Evolutionary conservation across 768 basidiomycete genomes (phyloP), one percentile per base, ranked within the genome.

Genomic region (Russula compacta): DNA sequence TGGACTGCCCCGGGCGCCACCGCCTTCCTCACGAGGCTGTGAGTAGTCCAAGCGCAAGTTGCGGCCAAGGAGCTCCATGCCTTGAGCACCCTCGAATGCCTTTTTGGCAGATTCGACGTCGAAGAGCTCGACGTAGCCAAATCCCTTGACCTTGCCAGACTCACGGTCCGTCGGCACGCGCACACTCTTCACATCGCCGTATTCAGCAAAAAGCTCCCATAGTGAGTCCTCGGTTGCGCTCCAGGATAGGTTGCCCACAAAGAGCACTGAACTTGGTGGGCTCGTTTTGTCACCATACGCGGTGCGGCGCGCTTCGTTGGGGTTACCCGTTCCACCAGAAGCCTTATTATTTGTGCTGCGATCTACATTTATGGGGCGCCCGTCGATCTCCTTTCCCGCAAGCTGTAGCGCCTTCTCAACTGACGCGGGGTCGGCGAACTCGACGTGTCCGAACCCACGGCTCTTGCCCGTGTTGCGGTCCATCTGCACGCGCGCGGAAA

Each of bases 51-150:
- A 73, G 56, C 95, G 81, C 63, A 95, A 77, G 33, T 74, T 67
- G 54, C 97, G 83, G 6, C 95, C 95, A 36, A 85, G 89, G 53
- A 97, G 79, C 61, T 94, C 90, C 59, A 77, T 73, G 36, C 91
- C 89, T 43, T 81, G 79, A 32, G 82, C 78, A 4, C 80, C 83
- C 67, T 81, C 83, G 62, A 84, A 82, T 3, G 95, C 95, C 70
- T 85, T 86, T 75, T 85, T 86, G 11, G 97, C 90, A 56, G 81
- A 76, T 32, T 85, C 89, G 42, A 92, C 69, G 67, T 87, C 85
- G 66, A 86, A 83, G 73, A 95, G 97, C 73, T 98, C 93, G 70
- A 99, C 89, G 74, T 98, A 98, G 21, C 86, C 97, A 74, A 95
- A 98, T 69, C 97, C 97, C 74, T 98, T 98, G 49, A 91, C 86